Base-by-base conservation (phyloP, 495 filamentous ascomycete species). In the Talaromyces wortmannii region DNA sequence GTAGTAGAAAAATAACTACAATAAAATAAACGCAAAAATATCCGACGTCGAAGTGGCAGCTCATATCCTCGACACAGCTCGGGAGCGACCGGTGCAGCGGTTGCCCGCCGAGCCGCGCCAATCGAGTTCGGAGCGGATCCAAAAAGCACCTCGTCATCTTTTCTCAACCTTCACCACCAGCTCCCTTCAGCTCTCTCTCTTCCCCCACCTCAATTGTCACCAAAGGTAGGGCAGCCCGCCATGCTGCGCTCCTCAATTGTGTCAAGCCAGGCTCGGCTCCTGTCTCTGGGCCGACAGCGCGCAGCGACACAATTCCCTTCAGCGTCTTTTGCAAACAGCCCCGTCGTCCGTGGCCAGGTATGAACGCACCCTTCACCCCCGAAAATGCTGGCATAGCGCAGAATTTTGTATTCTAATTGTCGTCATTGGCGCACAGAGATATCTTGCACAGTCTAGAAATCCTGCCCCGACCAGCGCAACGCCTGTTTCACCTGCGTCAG, bases 211-310 rank as follows among this genome's bases (percentile, higher is more conserved):
- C 42, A n/a, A 23, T 31, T 13, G 15, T 15, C 36, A 43, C 67
- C 61, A 66, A 64, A 67, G 68, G 72, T 69, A 67, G 67, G 71
- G 74, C 66, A 64, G 75, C 70, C 67, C 68, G 67, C 65, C 61
- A 78, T 78, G 75, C 75, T 78, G 73, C 73, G 75, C 67, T 72
- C 68, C 53, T 74, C 73, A 62, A 66, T 74, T 70, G 60, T 68
- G 59, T 67, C 68, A 63, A 67, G 71, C 61, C 73, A 72, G 62
- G 72, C 71, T 59, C 58, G 75, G 61, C 63, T 76, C 67, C 68
- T 69, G 52, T 65, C 64, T 58, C 66, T 72, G 54, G 63, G 62
- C 67, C 72, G 72, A 64, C 73, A 70, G 64, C 68, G 72, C 57
- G 65, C 69, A 50, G 66, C 70, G 29, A 61, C 73, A 44, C 75